These are phyloP conservation scores for Garcia nutans DNA, from an alignment of 345 rosid genomes.

Conservation along the genomic window DNA sequence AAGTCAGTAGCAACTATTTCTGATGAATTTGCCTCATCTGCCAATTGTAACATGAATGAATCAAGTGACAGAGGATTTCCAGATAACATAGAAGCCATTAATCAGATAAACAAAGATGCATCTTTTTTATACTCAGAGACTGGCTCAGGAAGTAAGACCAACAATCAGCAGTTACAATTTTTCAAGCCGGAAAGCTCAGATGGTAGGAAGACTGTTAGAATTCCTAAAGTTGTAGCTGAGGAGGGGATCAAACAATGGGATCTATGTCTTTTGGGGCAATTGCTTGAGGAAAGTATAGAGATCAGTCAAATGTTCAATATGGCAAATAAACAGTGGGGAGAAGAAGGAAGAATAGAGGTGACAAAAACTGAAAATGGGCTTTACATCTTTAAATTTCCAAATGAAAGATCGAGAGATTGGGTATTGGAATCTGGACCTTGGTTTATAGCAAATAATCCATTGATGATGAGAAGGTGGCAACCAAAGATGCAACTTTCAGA, in stretches of 20 bases:
- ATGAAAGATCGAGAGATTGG: not conserved
- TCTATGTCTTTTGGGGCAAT: not conserved
- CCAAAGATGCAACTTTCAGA: not conserved
- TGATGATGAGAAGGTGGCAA: constrained; percentile 8
- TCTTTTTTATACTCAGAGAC: not conserved
- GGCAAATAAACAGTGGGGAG: constrained; percentile 5
- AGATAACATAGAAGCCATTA: not conserved
- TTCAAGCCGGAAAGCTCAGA: not conserved
- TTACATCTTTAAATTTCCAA: constrained; percentile 9
- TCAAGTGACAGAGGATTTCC: not conserved
- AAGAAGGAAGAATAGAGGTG: constrained; percentile 8
- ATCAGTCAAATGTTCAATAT: not conserved
- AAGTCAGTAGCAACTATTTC: not conserved
- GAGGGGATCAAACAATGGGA: constrained; percentile 3
- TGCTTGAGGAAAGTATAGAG: not conserved
- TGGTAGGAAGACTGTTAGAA: not conserved
- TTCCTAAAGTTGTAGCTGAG: constrained; percentile 1
- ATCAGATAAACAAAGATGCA: not conserved
- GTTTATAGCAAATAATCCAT: not conserved
- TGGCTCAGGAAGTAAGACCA: not conserved
- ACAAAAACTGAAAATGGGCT: not conserved
- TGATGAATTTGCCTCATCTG: not conserved
- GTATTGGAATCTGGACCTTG: constrained; percentile 3
- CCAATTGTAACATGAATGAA: not conserved
- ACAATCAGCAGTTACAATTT: not conserved